These are phyloP conservation scores for Rhodomyrtus psidioides DNA, from an alignment of 441 rosid genomes.

Conservation along the genomic window DNA sequence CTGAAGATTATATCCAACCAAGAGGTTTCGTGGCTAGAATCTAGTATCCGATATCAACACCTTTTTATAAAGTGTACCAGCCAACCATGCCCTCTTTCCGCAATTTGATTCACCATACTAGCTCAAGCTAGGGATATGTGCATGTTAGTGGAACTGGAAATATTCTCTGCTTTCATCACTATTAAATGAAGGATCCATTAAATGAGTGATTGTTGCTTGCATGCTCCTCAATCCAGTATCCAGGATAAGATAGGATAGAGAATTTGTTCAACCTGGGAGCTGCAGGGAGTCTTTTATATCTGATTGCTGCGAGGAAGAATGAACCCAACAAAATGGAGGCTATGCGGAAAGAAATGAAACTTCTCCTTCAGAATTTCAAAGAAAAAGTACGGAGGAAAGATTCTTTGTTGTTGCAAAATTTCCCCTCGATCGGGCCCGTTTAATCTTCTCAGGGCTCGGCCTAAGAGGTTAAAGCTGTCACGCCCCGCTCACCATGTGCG, in stretches of 20 bases:
- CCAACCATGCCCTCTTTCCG: neutral
- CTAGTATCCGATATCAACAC: neutral
- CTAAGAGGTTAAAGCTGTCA: too few species aligned
- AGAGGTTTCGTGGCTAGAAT: neutral
- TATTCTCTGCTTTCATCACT: neutral
- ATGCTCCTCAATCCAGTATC: slow-evolving; percentile 11
- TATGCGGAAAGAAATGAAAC: slow-evolving; percentile 46
- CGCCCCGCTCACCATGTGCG: too few species aligned
- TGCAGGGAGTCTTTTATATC: slow-evolving; percentile 45
- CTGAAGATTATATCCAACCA: neutral
- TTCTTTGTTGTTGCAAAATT: too few species aligned
- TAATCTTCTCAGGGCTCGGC: too few species aligned
- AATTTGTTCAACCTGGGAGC: slow-evolving; percentile 37
- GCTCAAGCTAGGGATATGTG: neutral
- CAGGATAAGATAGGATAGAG: slow-evolving; percentile 30
- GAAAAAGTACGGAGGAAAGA: slow-evolving; percentile 20
- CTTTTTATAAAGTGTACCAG: neutral
- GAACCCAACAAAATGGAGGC: slow-evolving; percentile 55
- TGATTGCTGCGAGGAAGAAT: slow-evolving; percentile 44
- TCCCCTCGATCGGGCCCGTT: too few species aligned
- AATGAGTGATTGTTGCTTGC: neutral
- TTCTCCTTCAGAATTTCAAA: slow-evolving; percentile 28
- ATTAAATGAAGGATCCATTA: neutral
- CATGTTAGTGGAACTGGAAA: neutral
- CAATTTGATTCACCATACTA: neutral